These are phyloP conservation scores for Linum lewisii DNA, from an alignment of 345 rosid genomes.

Conservation along the genomic window DNA sequence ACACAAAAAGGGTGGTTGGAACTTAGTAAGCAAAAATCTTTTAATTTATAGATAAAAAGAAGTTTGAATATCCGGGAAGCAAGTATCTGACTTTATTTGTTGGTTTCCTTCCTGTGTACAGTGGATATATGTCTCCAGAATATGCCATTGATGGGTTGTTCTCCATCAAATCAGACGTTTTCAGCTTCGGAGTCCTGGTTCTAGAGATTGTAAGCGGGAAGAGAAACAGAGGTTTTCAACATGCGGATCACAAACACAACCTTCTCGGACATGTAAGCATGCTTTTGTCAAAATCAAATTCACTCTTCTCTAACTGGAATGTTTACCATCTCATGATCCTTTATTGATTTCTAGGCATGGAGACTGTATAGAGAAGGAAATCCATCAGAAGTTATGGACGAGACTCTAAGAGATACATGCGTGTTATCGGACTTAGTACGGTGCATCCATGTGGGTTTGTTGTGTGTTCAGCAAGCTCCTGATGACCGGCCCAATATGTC, in stretches of 20 bases:
- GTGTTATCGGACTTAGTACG: slow-evolving; percentile 6
- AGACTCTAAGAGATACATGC: not conserved
- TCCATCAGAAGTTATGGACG: slow-evolving; percentile 11
- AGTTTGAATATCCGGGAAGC: not conserved
- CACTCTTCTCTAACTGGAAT: not conserved
- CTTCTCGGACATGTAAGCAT: slow-evolving; percentile 26
- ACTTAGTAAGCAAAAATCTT: slow-evolving; percentile 4
- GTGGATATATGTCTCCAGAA: slow-evolving; percentile 36
- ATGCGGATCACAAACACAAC: slow-evolving; percentile 19
- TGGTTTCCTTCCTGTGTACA: slow-evolving; percentile 3
- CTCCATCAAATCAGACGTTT: slow-evolving; percentile 25
- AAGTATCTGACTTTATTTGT: not conserved
- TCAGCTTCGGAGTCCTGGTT: slow-evolving; percentile 24
- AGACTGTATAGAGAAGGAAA: slow-evolving; percentile 13
- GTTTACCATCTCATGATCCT: not conserved
- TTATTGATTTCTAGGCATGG: slow-evolving; percentile 15
- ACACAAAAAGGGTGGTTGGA: slow-evolving; percentile 3
- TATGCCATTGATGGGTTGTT: slow-evolving; percentile 26
- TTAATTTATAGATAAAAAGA: too few relatives aligned
- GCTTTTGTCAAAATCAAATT: not conserved
- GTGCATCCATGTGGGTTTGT: slow-evolving; percentile 16
- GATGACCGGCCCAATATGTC: slow-evolving; percentile 25
- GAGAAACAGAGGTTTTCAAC: slow-evolving; percentile 19
- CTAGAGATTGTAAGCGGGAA: slow-evolving; percentile 22
- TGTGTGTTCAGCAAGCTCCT: slow-evolving; percentile 21